Conservation (phyloP, 73 alveolate species). For the Symbiodinium natans region DNA sequence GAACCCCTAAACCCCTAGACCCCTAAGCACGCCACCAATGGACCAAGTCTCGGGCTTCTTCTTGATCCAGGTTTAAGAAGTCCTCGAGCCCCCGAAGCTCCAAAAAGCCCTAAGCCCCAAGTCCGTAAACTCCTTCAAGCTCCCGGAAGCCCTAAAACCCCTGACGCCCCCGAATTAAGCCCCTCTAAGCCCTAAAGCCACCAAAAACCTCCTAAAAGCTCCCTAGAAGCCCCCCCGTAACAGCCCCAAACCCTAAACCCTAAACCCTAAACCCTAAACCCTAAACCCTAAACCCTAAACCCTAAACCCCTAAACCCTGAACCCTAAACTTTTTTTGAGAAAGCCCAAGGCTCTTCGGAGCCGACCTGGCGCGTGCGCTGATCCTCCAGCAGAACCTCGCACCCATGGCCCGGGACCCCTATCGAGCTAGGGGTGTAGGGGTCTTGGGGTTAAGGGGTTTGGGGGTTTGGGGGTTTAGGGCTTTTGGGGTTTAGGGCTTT, state of each 20-base stretch:
- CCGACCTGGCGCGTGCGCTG: constrained; percentile 72
- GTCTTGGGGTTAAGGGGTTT: background rate
- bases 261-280: background rate
- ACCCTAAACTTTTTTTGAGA: no score
- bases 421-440: background rate
- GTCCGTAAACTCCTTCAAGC: no score
- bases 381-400: constrained; percentile 67
- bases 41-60: no score
- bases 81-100: background rate
- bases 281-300: background rate
- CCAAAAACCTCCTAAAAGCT: no score
- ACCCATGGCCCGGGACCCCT: constrained; percentile 34
- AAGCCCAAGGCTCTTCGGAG: constrained; percentile 25
- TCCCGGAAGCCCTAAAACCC: no score
- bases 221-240: no score
- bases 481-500: background rate
- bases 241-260: background rate
- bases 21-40: background rate
- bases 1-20: background rate
- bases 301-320: background rate
- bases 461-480: background rate
- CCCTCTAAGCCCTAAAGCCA: no score
- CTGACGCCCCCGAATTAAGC: no score
- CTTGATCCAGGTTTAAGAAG: no score
- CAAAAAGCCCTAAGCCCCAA: background rate